Percentiles rank a stretch among this genome's conserved stretches.
Evolutionary conservation across 805 yeast genomes (phyloP).

Genomic region (Ogataea pini): DNA sequence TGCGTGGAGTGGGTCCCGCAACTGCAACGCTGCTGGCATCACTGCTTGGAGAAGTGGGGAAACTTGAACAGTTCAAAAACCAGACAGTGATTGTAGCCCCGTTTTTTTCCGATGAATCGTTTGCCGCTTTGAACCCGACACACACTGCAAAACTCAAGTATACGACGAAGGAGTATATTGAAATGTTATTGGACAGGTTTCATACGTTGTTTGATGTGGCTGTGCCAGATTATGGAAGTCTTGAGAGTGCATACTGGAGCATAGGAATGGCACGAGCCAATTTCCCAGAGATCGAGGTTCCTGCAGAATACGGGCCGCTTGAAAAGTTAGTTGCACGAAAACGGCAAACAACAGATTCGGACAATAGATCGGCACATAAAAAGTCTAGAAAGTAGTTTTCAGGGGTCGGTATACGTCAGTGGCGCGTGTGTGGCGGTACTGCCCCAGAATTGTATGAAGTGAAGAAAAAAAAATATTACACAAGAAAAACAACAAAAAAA

Average conservation of each 20-base stretch:
- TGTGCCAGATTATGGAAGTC: slow-evolving; percentile 2
- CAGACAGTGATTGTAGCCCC: slow-evolving; percentile 37
- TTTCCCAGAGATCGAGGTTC: not conserved
- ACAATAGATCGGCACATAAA: not conserved
- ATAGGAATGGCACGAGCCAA: not conserved
- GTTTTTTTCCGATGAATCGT: slow-evolving; percentile 52
- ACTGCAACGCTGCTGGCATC: slow-evolving; percentile 48
- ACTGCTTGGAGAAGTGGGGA: slow-evolving; percentile 17
- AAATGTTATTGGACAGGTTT: slow-evolving; percentile 34
- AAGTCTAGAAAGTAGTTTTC: not conserved
- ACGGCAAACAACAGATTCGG: not conserved
- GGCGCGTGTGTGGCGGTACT: not conserved
- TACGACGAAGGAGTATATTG: slow-evolving; percentile 42
- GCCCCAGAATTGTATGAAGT: not conserved
- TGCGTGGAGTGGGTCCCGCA: slow-evolving; percentile 53
- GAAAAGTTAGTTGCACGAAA: not conserved
- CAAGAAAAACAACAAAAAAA: not conserved
- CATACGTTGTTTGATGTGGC: not conserved
- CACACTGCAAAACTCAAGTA: slow-evolving; percentile 36
- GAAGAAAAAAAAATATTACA: not conserved
- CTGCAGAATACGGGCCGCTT: not conserved
- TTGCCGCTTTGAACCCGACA: slow-evolving; percentile 36
- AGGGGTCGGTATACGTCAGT: not conserved
- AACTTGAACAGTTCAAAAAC: slow-evolving; percentile 14
- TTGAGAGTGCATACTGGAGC: slow-evolving; percentile 19